Evolutionary conservation across 2,329 filamentous ascomycete genomes (phyloP).

Genomic region (Aspergillus terreus): DNA sequence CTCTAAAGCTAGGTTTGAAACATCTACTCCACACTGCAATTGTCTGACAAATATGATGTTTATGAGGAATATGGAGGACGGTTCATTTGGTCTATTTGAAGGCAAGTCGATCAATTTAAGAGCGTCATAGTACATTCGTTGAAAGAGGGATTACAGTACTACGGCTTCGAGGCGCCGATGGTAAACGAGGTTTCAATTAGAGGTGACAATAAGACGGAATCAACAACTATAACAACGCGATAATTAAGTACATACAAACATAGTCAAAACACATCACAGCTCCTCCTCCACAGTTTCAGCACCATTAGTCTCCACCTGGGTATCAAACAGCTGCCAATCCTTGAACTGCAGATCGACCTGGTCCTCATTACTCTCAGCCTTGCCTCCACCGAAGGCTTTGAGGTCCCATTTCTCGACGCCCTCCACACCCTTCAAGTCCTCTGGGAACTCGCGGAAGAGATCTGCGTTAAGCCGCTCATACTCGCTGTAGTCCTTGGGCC

Average conservation of each 20-base stretch:
- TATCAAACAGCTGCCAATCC: conserved; percentile 13
- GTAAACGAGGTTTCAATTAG: too few relatives aligned
- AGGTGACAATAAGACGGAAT: too few relatives aligned
- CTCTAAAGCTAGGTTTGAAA: too few relatives aligned
- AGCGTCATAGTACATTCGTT: too few relatives aligned
- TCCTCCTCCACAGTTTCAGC: not conserved
- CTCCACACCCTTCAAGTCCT: conserved; percentile 39
- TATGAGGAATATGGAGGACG: too few relatives aligned
- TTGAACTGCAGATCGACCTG: conserved; percentile 13
- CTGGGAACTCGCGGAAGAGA: conserved; percentile 39
- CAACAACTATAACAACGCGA: too few relatives aligned
- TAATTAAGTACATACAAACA: not conserved
- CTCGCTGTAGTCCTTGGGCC: conserved; percentile 47
- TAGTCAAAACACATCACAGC: not conserved
- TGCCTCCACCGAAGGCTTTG: conserved; percentile 44
- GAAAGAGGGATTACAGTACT: too few relatives aligned
- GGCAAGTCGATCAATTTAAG: too few relatives aligned
- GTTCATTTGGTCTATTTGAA: too few relatives aligned
- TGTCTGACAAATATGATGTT: too few relatives aligned
- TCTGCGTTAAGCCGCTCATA: conserved; percentile 48
- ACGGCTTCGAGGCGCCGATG: too few relatives aligned
- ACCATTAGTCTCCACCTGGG: not conserved
- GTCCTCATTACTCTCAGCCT: conserved; percentile 42
- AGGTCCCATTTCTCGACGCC: conserved; percentile 49
- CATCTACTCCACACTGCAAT: too few relatives aligned